Evolutionary conservation across 2,329 filamentous ascomycete genomes (phyloP), one percentile per base, ranked within the genome.

Genomic region (Didymella segeticola): DNA sequence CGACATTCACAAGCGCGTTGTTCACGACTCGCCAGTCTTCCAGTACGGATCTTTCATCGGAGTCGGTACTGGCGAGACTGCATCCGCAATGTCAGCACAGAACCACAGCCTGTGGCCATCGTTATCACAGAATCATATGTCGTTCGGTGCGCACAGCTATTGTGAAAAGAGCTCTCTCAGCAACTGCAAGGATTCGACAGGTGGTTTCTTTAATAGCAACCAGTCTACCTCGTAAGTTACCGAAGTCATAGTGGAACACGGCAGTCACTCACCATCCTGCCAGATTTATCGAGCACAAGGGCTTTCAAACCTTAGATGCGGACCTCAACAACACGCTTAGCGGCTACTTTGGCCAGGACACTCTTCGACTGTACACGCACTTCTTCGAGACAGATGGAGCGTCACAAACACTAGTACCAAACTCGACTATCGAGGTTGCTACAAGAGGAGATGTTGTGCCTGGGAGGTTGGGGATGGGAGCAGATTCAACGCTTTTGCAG

Each of bases 41-140:
- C 76, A 78, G 49, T 79, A 79, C 68, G 77, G 77, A 41, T 74
- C 76, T 2, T 79, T 79, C 63, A 75, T 78, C 27, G 77, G 77
- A 17, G 64, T 78, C 8, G 77, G 77, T 8, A 66, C 53, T 3
- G 51, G 43, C 37, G 50, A 53, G n/a, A 47, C 50, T 3, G 37
- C 43, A 7, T 53, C 50, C 30, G 50, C 43, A n/a, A 71, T 71
- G 7, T 74, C 75, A 19, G 71, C 75, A 57, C 77, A 79, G 54
- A 79, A 79, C 53, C 72, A 78, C 43, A 78, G 75, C 39, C 60
- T 78, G 14, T 78, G 75, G 76, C 76, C 77, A 4, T 77, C 76
- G 22, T 57, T 79, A 53, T 58, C 64, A 26, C 69, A 75, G 37
- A 79, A 79, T 52, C 75, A 78, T 51, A 78, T 75, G 10, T 74